Conservation (phyloP, 2,329 filamentous ascomycete species). For the Colletotrichum endophyticum region DNA sequence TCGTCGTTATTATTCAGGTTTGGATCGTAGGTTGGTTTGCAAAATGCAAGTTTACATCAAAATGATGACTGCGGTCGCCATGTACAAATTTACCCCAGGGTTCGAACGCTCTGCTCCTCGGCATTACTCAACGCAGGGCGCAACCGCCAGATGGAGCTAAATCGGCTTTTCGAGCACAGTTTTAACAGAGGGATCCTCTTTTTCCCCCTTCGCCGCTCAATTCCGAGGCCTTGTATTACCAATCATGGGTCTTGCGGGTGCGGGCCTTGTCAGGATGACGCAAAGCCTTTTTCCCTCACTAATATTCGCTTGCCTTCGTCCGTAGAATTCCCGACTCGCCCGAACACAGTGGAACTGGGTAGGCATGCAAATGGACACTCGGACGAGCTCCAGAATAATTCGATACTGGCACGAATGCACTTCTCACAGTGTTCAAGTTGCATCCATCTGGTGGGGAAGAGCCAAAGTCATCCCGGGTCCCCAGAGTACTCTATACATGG, state of each 20-base stretch:
- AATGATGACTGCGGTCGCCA: background rate
- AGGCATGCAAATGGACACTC: background rate
- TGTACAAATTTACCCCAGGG: background rate
- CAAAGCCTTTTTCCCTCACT: background rate
- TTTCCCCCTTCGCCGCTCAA: background rate
- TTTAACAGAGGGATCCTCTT: background rate
- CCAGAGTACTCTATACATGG: background rate
- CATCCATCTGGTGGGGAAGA: background rate
- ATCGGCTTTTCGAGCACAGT: constrained; percentile 1
- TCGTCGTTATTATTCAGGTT: background rate
- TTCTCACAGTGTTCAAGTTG: background rate
- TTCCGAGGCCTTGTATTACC: constrained; percentile 19
- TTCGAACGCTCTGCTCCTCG: background rate
- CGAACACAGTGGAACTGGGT: background rate
- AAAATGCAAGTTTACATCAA: background rate
- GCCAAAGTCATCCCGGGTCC: background rate
- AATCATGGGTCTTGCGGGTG: constrained; percentile 1
- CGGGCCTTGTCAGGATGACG: constrained; percentile 2
- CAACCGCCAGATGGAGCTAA: background rate
- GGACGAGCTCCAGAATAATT: background rate
- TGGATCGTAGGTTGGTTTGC: background rate
- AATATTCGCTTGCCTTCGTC: background rate
- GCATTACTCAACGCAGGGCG: constrained; percentile 1
- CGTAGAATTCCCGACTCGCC: background rate
- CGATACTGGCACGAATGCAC: background rate